Evolutionary conservation across 2,329 filamentous ascomycete species (phyloP).

Genomic region (Diplodia sapinea): DNA sequence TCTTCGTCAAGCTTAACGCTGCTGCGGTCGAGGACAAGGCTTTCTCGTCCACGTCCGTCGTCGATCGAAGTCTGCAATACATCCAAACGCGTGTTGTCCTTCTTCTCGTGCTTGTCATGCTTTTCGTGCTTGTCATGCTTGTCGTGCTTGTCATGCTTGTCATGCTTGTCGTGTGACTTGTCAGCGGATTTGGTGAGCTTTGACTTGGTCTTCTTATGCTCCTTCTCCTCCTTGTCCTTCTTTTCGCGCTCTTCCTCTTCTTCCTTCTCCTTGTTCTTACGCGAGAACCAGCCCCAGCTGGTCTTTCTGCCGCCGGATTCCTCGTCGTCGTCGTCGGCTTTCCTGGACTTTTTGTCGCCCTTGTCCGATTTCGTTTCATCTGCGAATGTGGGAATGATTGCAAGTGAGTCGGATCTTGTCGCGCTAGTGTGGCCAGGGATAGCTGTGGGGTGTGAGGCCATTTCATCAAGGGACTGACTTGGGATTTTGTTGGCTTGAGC

Average conservation of each 20-base stretch:
- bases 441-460: constrained; percentile 68
- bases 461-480: constrained; percentile 66
- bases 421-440: constrained; percentile 67
- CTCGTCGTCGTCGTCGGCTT: constrained; percentile 68
- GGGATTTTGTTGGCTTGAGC: constrained; percentile 47
- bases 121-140: constrained; percentile 67
- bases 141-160: constrained; percentile 60
- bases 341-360: constrained; percentile 70
- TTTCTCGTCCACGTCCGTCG: constrained; percentile 72
- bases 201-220: constrained; percentile 59
- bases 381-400: constrained; percentile 76
- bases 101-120: constrained; percentile 60
- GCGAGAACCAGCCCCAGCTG: constrained; percentile 78
- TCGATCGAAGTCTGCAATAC: constrained; percentile 89
- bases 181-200: constrained; percentile 67
- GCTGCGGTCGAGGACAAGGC: constrained; percentile 81
- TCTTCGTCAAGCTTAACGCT: constrained; percentile 77
- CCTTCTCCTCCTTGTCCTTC: constrained; percentile 51
- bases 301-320: constrained; percentile 73
- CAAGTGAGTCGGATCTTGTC: constrained; percentile 76
- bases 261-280: constrained; percentile 76
- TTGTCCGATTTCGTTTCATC: constrained; percentile 79
- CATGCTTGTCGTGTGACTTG: constrained; percentile 45
- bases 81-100: constrained; percentile 84
- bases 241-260: constrained; percentile 67